Base-by-base conservation (phyloP, 257 asterid species). In the Lavandula angustifolia region DNA sequence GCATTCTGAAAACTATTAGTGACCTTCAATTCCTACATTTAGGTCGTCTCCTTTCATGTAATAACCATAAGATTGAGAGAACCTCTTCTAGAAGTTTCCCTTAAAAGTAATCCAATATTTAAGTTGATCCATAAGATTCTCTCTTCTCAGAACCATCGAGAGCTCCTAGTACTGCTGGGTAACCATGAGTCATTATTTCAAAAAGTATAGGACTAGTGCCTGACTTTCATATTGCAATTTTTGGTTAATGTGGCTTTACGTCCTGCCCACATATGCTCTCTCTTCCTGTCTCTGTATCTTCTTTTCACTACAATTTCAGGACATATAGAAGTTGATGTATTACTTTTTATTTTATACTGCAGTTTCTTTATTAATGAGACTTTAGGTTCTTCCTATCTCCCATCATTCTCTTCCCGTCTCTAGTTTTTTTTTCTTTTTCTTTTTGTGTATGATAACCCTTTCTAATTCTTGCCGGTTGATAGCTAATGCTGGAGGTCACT, bases 401-500 rank as follows among this genome's bases (percentile, higher is more conserved):
- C 40, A 10, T 58, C 47, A 1, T 54, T 58, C 49, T 17, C 49
- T 5, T 41, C 44, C 50, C 17, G 17, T 40, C 10, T 58, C 37
- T 18, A 10, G 51, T 17, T 40, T 56, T 40, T 34, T 10, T 34
- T 5, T 11, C 40, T 75, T 54, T 60, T 29, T 66, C 5, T 47
- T 42, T 60, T 9, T 48, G 31, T 59, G n/a, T 53, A n/a, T 62
- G 57, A 12, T 61, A 53, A 48, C 54, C 69, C 46, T 64, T 69
- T 76, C 56, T 59, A 32, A 38, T 67, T 76, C 58, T 33, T 72
- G 64, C 37, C 13, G 61, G 62, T 56, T 79, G 68, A 62, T 74
- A 94, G 99, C 81, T 71, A 79, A 87, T 81, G 79, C 33, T 65
- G 92, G 80, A 72, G 94, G 91, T 55, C 81, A 74, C 77, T 90